Conservation (phyloP, 257 asterid species). For the Gentiana macrophylla region DNA sequence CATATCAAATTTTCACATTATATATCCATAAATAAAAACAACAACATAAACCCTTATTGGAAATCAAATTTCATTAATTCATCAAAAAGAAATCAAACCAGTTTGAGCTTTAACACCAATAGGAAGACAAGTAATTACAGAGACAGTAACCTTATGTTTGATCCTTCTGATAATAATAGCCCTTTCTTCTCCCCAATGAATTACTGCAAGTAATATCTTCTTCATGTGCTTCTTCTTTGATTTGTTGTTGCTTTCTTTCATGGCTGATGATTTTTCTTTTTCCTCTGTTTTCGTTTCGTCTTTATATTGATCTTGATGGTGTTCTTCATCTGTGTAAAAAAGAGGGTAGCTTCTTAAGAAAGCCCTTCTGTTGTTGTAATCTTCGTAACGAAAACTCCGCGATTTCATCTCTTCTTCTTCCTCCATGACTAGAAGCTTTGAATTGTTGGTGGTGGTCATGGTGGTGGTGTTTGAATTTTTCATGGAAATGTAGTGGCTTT, state of each 20-base stretch:
- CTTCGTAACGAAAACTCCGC: slow-evolving; percentile 57
- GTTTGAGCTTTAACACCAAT: slow-evolving; percentile 40
- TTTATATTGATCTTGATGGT: too few species aligned
- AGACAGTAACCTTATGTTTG: slow-evolving; percentile 55
- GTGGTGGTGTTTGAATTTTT: background rate
- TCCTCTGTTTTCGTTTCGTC: slow-evolving; percentile 17
- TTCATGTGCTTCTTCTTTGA: slow-evolving; percentile 29
- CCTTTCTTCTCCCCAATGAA: slow-evolving; percentile 66
- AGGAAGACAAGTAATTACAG: slow-evolving; percentile 61
- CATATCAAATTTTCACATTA: too few species aligned
- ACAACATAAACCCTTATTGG: too few species aligned
- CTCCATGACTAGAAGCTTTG: slow-evolving; percentile 22
- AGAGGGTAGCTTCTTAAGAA: slow-evolving; percentile 86
- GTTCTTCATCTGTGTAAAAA: slow-evolving; percentile 35
- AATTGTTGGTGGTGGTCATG: background rate
- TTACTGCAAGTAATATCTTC: slow-evolving; percentile 42
- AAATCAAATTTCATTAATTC: background rate
- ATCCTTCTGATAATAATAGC: slow-evolving; percentile 49
- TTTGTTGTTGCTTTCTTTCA: slow-evolving; percentile 2
- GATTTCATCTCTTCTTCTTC: slow-evolving; percentile 39
- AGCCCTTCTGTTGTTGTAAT: slow-evolving; percentile 59
- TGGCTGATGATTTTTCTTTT: background rate
- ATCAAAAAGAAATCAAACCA: slow-evolving; percentile 41
- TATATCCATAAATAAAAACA: too few species aligned
- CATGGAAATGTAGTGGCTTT: background rate